Percentiles rank a stretch among this genome's conserved stretches.
Conservation (phyloP, 768 basidiomycete species). For the Leccinum disarticulatum region DNA sequence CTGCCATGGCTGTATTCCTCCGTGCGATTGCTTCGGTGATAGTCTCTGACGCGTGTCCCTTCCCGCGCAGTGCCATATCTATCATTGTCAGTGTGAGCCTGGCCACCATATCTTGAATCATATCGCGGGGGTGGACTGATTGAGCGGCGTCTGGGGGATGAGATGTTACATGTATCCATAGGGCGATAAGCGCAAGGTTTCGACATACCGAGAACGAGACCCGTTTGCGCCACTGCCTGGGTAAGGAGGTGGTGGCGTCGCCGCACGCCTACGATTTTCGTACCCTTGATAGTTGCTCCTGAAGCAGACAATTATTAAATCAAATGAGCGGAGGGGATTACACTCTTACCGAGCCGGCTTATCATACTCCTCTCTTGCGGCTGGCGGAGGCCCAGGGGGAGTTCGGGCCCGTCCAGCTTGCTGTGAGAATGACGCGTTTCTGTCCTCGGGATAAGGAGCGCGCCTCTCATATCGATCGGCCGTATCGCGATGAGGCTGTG, state of each 20-base stretch:
- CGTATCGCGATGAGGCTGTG: slow-evolving; percentile 41
- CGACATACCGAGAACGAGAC: slow-evolving; percentile 40
- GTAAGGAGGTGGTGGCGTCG: slow-evolving; percentile 53
- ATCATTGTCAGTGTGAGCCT: slow-evolving; percentile 39
- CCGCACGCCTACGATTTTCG: slow-evolving; percentile 49
- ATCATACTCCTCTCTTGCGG: slow-evolving; percentile 64
- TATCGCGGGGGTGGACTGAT: slow-evolving; percentile 61
- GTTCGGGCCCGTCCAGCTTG: slow-evolving; percentile 50
- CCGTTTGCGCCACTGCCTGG: slow-evolving; percentile 45
- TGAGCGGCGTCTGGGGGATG: slow-evolving; percentile 59
- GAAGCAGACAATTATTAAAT: neutral
- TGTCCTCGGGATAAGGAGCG: slow-evolving; percentile 40
- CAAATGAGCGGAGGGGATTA: neutral
- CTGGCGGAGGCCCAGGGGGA: slow-evolving; percentile 55
- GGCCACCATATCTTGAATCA: slow-evolving; percentile 53
- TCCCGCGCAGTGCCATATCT: slow-evolving; percentile 45
- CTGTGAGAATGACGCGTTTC: slow-evolving; percentile 42
- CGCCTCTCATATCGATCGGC: slow-evolving; percentile 67
- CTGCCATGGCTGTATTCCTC: slow-evolving; percentile 29
- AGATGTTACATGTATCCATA: neutral
- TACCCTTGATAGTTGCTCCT: slow-evolving; percentile 20
- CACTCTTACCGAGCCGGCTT: slow-evolving; percentile 54
- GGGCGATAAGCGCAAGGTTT: neutral
- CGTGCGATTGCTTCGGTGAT: slow-evolving; percentile 37
- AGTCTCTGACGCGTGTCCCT: slow-evolving; percentile 38